These are phyloP conservation scores for Plasmodium malariae DNA, from an alignment of 169 alveolate species.

Conservation along the genomic window DNA sequence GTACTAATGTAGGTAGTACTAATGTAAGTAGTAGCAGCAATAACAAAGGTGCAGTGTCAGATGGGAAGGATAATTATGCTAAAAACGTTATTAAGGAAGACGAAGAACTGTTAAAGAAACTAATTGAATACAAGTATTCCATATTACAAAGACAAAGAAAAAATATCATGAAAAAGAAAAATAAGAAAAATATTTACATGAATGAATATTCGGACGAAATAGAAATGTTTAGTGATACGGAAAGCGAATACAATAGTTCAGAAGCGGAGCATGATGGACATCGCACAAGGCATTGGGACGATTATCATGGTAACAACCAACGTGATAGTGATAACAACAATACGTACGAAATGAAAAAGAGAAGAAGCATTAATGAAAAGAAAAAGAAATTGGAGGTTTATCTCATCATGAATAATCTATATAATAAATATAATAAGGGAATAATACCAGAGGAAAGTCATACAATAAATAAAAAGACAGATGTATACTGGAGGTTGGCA, in stretches of 20 bases:
- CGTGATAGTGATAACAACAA: not conserved
- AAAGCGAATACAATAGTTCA: not conserved
- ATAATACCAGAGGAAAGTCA: constrained; percentile 38
- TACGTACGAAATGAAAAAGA: not conserved
- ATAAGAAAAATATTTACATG: constrained; percentile 34
- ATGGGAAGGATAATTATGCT: not conserved
- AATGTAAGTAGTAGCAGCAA: not conserved
- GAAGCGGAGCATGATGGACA: not conserved
- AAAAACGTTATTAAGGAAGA: constrained; percentile 20
- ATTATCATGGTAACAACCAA: not conserved
- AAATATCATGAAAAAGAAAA: constrained; percentile 31
- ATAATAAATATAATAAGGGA: constrained; percentile 39
- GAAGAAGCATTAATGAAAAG: constrained; percentile 34
- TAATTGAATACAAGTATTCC: constrained; percentile 52
- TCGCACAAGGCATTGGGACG: not conserved
- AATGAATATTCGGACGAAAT: constrained; percentile 50
- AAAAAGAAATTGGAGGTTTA: constrained; percentile 54
- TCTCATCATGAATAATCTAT: constrained; percentile 56
- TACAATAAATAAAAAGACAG: constrained; percentile 52
- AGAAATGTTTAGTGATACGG: constrained; percentile 71
- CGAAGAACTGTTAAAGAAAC: constrained; percentile 41
- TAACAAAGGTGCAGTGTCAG: not conserved
- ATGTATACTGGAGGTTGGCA: constrained; percentile 66
- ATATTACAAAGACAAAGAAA: constrained; percentile 44
- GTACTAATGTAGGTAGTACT: too few species aligned